Evolutionary conservation across 2,329 filamentous ascomycete genomes (phyloP).

Genomic region (Colletotrichum karsti): DNA sequence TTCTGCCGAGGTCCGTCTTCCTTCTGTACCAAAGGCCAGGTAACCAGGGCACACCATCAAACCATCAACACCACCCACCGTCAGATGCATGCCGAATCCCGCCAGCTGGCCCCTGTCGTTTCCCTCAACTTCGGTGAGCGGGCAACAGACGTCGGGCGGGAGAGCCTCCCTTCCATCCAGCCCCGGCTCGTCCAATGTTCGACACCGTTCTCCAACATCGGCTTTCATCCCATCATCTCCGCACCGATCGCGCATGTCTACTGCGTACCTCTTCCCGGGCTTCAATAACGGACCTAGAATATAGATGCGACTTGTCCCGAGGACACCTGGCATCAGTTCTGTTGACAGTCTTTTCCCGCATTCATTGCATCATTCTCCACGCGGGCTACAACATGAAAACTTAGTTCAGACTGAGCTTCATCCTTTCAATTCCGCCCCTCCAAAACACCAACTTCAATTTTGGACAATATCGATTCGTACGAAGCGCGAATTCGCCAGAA

Average conservation of each 20-base stretch:
- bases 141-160: constrained; percentile 7
- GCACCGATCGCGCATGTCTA: background rate
- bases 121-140: background rate
- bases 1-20: background rate
- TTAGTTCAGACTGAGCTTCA: background rate
- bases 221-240: constrained; percentile 8
- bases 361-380: background rate
- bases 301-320: constrained; percentile 2
- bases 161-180: constrained; percentile 1
- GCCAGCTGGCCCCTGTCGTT: background rate
- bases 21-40: constrained; percentile 4
- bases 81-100: background rate
- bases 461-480: background rate
- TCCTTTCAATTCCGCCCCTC: constrained; percentile 20
- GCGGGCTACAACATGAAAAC: background rate
- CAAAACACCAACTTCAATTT: background rate
- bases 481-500: background rate
- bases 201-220: constrained; percentile 9
- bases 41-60: background rate
- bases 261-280: background rate
- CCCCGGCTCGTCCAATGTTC: constrained; percentile 9
- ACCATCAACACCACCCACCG: background rate
- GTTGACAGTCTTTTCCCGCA: background rate
- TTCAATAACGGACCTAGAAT: background rate
- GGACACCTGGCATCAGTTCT: constrained; percentile 1